A percentile compares a stretch with the other conserved stretches of the same genome.
Evolutionary conservation across 1,284 basidiomycete genomes (phyloP).

Genomic region (Inonotus obliquus): DNA sequence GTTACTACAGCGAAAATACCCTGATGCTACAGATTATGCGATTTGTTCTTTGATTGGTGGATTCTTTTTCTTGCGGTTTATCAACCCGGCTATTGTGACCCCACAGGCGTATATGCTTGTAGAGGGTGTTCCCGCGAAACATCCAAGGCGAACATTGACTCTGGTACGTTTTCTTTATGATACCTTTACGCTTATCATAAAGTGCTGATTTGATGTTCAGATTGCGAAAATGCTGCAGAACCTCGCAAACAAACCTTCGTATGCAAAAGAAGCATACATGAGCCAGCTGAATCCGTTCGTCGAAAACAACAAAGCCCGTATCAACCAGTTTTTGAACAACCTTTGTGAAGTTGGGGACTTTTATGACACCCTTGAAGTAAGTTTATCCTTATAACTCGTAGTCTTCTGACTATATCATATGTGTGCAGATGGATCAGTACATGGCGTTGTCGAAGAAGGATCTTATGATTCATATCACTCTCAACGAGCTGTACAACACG

Average conservation of each 20-base stretch:
- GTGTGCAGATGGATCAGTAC: constrained; percentile 92
- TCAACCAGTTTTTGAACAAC: constrained; percentile 95
- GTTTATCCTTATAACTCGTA: constrained; percentile 20
- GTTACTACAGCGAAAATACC: constrained; percentile 83
- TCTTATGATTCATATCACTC: constrained; percentile 95
- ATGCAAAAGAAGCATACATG: constrained; percentile 98
- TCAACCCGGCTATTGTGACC: constrained; percentile 99
- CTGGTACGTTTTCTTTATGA: constrained; percentile 49
- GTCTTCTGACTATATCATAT: constrained; percentile 11
- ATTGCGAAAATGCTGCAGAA: constrained; percentile 99
- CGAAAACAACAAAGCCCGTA: constrained; percentile 95
- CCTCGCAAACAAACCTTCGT: constrained; percentile 97
- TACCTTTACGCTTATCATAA: not conserved
- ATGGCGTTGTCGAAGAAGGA: constrained; percentile 99
- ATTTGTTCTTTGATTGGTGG: constrained; percentile 98
- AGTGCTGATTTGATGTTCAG: constrained; percentile 35
- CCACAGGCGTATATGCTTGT: constrained; percentile 99
- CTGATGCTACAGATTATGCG: constrained; percentile 94
- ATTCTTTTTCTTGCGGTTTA: constrained; percentile 99
- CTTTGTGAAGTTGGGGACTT: constrained; percentile 99
- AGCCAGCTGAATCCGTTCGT: constrained; percentile 97
- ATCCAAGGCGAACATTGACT: constrained; percentile 92
- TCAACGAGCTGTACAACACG: constrained; percentile 98
- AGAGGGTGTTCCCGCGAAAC: constrained; percentile 94
- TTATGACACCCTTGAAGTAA: constrained; percentile 95